Conservation (phyloP, 352 stramenopile genomes). For the Phytophthora multivora region DNA sequence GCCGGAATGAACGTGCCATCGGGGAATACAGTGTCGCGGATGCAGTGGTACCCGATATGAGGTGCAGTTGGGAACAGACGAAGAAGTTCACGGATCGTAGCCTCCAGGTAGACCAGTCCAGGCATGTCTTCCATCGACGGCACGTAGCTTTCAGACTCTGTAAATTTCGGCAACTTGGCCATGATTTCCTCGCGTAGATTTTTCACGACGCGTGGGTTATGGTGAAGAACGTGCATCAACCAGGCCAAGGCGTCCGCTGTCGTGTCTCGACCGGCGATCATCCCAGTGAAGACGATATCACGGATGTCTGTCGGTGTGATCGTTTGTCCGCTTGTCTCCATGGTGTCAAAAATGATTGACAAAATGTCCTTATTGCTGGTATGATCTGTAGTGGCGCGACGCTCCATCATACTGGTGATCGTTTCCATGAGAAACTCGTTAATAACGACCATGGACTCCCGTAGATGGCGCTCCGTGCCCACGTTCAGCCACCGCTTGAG, state of each 20-base stretch:
- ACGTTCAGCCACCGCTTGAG: constrained; percentile 31
- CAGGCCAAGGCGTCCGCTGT: constrained; percentile 50
- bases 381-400: background rate
- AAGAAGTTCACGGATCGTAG: constrained; percentile 40
- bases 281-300: constrained; percentile 56
- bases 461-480: constrained; percentile 11
- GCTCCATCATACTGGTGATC: constrained; percentile 26
- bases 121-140: constrained; percentile 28
- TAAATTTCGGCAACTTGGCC: constrained; percentile 24
- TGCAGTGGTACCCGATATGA: constrained; percentile 26
- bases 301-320: constrained; percentile 40
- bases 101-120: constrained; percentile 21
- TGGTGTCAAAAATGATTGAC: constrained; percentile 25
- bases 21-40: constrained; percentile 36
- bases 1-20: constrained; percentile 40
- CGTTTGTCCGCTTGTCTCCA: constrained; percentile 22
- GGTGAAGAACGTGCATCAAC: constrained; percentile 49
- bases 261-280: constrained; percentile 68
- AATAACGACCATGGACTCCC: constrained; percentile 17
- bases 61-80: constrained; percentile 39
- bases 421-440: constrained; percentile 30
- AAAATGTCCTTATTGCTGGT: constrained; percentile 38
- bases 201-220: constrained; percentile 40
- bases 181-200: constrained; percentile 35
- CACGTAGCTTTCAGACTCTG: constrained; percentile 7